Conservation (phyloP, 108 stramenopile genomes). For the Stephanodiscus minutulus region DNA sequence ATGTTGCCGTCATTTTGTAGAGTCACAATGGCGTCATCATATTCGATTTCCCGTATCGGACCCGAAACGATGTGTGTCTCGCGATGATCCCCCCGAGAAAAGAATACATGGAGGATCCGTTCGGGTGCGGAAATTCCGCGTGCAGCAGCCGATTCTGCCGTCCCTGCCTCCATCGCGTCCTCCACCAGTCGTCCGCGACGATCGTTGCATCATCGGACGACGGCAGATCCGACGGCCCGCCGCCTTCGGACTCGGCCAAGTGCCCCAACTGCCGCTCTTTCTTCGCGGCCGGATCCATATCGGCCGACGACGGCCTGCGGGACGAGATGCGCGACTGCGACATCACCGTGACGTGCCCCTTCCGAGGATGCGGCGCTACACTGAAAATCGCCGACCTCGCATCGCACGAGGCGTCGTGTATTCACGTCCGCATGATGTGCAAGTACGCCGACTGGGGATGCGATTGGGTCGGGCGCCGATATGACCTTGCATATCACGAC, state of each 20-base stretch:
- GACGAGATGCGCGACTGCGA: constrained; percentile 32
- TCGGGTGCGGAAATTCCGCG: constrained; percentile 40
- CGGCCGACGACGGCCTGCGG: constrained; percentile 12
- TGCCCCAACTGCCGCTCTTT: constrained; percentile 44
- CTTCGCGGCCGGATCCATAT: constrained; percentile 15
- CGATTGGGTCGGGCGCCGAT: constrained; percentile 33
- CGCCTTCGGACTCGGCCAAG: constrained; percentile 17
- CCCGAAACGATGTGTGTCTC: not conserved
- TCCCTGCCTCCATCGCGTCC: constrained; percentile 27
- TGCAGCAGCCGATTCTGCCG: constrained; percentile 45
- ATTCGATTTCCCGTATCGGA: not conserved
- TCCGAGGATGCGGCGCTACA: constrained; percentile 24
- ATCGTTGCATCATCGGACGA: not conserved
- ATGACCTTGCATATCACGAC: constrained; percentile 31
- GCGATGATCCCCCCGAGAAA: not conserved
- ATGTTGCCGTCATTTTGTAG: too few relatives aligned
- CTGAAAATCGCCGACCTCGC: constrained; percentile 12
- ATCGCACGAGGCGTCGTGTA: constrained; percentile 32
- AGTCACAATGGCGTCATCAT: too few relatives aligned
- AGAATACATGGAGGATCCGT: constrained; percentile 47
- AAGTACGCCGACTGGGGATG: constrained; percentile 45
- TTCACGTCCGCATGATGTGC: constrained; percentile 26
- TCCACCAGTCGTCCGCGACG: constrained; percentile 4
- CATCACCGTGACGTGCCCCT: constrained; percentile 25
- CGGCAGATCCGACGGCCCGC: not conserved